These are phyloP conservation scores for Pleurotus ostreatus DNA, from an alignment of 768 basidiomycete genomes.

Conservation along the genomic window DNA sequence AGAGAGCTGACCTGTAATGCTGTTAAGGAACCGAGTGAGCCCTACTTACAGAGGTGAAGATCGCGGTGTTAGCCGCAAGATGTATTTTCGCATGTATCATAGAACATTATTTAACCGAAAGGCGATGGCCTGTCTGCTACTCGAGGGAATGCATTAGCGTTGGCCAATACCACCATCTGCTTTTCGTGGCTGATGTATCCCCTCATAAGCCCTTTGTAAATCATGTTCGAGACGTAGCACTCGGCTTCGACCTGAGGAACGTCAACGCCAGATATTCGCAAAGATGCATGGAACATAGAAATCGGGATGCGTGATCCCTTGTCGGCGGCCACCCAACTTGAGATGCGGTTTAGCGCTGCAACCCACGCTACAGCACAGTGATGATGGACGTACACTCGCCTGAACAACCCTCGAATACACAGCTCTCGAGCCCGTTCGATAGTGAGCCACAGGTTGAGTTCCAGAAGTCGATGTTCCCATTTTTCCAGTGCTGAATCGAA, in stretches of 20 bases:
- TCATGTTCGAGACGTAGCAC: conserved; percentile 92
- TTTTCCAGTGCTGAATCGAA: conserved; percentile 78
- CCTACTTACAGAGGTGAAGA: too few species aligned
- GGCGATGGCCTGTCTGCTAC: conserved; percentile 61
- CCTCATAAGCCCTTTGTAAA: conserved; percentile 87
- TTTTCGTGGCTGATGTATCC: conserved; percentile 97
- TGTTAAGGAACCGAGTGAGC: too few species aligned
- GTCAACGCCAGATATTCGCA: conserved; percentile 66
- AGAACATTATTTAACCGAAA: conserved; percentile 22
- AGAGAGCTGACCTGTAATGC: too few species aligned
- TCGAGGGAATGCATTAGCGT: conserved; percentile 76
- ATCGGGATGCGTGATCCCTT: conserved; percentile 79
- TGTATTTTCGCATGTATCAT: too few species aligned
- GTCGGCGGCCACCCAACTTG: conserved; percentile 76
- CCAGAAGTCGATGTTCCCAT: conserved; percentile 72
- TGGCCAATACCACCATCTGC: conserved; percentile 88
- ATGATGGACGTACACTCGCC: conserved; percentile 53
- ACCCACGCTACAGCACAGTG: background rate
- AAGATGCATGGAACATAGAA: conserved; percentile 72
- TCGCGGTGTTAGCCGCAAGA: too few species aligned
- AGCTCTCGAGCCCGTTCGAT: conserved; percentile 87
- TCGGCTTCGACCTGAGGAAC: conserved; percentile 82
- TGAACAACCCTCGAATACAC: conserved; percentile 79
- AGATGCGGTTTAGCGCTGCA: background rate
- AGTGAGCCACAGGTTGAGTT: conserved; percentile 81